These are phyloP conservation scores for Bipolaris sorokiniana DNA, from an alignment of 2,329 filamentous ascomycete genomes.

Conservation along the genomic window DNA sequence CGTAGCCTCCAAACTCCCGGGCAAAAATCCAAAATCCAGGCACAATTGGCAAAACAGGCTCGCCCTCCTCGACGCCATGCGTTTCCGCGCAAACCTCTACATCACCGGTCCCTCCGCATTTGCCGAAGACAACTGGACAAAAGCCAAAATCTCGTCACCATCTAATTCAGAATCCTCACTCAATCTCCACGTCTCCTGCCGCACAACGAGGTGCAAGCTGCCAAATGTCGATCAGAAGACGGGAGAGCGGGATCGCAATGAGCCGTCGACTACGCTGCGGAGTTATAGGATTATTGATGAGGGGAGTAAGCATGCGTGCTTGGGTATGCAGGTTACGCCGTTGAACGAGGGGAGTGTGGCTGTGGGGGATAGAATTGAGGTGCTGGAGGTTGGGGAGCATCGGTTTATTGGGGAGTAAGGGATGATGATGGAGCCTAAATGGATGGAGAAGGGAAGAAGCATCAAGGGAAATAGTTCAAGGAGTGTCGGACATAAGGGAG, in stretches of 20 bases:
- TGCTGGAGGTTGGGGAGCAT: slow-evolving; percentile 44
- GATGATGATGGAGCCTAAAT: too few relatives aligned
- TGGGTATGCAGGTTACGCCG: slow-evolving; percentile 72
- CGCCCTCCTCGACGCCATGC: slow-evolving; percentile 64
- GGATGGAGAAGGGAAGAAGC: too few relatives aligned
- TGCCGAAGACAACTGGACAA: slow-evolving; percentile 73
- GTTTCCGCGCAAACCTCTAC: slow-evolving; percentile 77
- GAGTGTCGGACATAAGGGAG: too few relatives aligned
- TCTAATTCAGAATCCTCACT: slow-evolving; percentile 9
- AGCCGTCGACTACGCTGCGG: slow-evolving; percentile 66
- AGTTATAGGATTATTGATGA: slow-evolving; percentile 66
- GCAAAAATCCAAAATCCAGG: slow-evolving; percentile 44
- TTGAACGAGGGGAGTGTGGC: slow-evolving; percentile 37
- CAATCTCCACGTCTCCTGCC: slow-evolving; percentile 63
- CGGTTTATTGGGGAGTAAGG: slow-evolving; percentile 26
- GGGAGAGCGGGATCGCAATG: slow-evolving; percentile 60
- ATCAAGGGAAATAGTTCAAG: too few relatives aligned
- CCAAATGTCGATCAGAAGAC: slow-evolving; percentile 71
- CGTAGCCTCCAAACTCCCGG: slow-evolving; percentile 63
- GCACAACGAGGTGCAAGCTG: slow-evolving; percentile 72
- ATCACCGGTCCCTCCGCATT: slow-evolving; percentile 68
- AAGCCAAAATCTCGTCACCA: slow-evolving; percentile 47
- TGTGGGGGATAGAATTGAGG: slow-evolving; percentile 44
- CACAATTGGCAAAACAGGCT: slow-evolving; percentile 50
- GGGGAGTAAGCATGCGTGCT: slow-evolving; percentile 64